Conservation (phyloP, 1,139 yeast genomes). For the Hansenula lynferdii region DNA sequence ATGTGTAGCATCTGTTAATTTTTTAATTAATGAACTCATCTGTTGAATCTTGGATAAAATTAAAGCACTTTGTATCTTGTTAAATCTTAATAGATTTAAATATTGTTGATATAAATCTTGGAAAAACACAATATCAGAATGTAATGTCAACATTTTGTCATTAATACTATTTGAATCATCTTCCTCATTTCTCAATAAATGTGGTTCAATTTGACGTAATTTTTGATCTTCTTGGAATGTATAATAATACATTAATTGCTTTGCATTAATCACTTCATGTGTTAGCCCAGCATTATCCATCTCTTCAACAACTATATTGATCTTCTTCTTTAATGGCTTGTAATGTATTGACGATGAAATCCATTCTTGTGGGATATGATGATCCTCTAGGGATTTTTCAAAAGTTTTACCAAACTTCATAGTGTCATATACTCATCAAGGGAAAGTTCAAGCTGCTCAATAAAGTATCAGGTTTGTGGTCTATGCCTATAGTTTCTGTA, state of each 20-base stretch:
- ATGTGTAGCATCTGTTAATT: slow-evolving; percentile 44
- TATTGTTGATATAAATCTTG: slow-evolving; percentile 17
- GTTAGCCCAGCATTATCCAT: slow-evolving; percentile 46
- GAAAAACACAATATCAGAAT: slow-evolving; percentile 16
- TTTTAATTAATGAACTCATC: slow-evolving; percentile 56
- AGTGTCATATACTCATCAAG: slow-evolving; percentile 6
- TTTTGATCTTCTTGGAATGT: slow-evolving; percentile 19
- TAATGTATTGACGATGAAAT: slow-evolving; percentile 65
- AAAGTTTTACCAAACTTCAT: slow-evolving; percentile 77
- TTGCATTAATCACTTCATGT: slow-evolving; percentile 36
- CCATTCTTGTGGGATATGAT: slow-evolving; percentile 67
- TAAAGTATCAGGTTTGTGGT: no score
- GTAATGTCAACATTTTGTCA: slow-evolving; percentile 5
- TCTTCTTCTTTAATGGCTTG: slow-evolving; percentile 63
- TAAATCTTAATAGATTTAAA: slow-evolving; percentile 10
- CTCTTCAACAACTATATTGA: slow-evolving; percentile 58
- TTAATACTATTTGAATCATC: slow-evolving; percentile 6
- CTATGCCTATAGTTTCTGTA: no score
- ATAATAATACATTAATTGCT: slow-evolving; percentile 32
- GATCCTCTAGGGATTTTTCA: slow-evolving; percentile 56
- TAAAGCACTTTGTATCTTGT: slow-evolving; percentile 8
- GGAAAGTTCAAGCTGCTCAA: no score
- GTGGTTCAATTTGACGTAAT: slow-evolving; percentile 29
- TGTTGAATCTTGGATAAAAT: slow-evolving; percentile 30
- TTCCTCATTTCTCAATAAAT: slow-evolving; percentile 30